A percentile compares a stretch with the other conserved stretches of the same genome.
Evolutionary conservation across 495 filamentous ascomycete genomes (phyloP).

Genomic region (Sporormia fimetaria): DNA sequence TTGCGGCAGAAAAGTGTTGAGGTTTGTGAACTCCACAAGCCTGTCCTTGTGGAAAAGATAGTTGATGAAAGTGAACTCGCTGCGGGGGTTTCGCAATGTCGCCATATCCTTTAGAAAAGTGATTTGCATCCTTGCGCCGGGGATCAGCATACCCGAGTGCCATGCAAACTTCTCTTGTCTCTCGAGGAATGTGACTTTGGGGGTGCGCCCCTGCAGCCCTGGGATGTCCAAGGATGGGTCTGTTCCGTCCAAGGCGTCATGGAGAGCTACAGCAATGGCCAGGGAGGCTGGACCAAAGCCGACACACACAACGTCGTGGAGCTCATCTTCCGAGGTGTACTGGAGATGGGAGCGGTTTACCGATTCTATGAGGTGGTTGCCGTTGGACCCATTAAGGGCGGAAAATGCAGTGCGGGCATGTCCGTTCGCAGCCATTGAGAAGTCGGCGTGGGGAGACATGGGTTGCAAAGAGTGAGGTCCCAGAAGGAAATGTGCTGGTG

Average conservation of each 20-base stretch:
- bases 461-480: background rate
- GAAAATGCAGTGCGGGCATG: background rate
- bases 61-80: constrained; percentile 90
- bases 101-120: constrained; percentile 96
- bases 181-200: constrained; percentile 75
- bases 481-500: background rate
- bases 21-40: constrained; percentile 78
- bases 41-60: constrained; percentile 72
- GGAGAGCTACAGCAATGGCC: constrained; percentile 80
- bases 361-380: background rate
- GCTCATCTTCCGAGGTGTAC: constrained; percentile 39
- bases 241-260: constrained; percentile 46
- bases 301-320: constrained; percentile 77
- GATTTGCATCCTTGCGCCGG: constrained; percentile 92
- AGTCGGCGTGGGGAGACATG: constrained; percentile 22
- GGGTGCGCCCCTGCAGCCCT: constrained; percentile 32
- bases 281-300: constrained; percentile 91
- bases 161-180: constrained; percentile 73
- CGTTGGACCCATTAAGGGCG: background rate
- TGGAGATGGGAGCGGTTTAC: constrained; percentile 27
- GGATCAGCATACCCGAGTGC: constrained; percentile 92
- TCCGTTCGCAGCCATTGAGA: constrained; percentile 1
- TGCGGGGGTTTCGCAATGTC: constrained; percentile 74
- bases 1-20: constrained; percentile 77
- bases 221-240: constrained; percentile 15